Evolutionary conservation across 768 basidiomycete genomes (phyloP), one percentile per base, ranked within the genome.

Genomic region (Lactifluus subvellereus): DNA sequence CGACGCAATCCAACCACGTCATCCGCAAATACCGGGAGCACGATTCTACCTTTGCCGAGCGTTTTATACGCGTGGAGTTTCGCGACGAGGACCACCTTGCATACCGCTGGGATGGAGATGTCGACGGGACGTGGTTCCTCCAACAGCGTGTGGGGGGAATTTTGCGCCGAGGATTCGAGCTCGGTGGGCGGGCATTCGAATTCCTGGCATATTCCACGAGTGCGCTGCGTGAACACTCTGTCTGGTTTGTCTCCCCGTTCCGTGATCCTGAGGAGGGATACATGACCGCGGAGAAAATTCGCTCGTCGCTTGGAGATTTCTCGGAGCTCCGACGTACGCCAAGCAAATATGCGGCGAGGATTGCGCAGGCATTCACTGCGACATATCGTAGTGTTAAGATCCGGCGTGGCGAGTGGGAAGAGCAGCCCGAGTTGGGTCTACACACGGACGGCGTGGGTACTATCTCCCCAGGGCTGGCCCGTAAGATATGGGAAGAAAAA

Each of bases 361-460:
- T 94, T 61, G 86, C 88, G 8, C 91, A 91, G 74, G 88, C 89
- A 0, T 92, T 94, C 69, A 89, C 89, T 0, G 86, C 88, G 2
- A 94, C 92, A 1, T 85, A 89, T 64, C 82, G 85, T 0, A 88
- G 88, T 1, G 83, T 91, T 22, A 72, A 71, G 22, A 83, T 93
- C 54, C 61, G 66, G 8, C 72, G 72, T 2, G 65, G 77, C 50
- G 78, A 93, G 67, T 91, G 91, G 84, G 79, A 84, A 54, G 75
- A 79, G 59, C 79, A 90, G 51, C 69, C 71, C 0, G 91, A 92
- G 70, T 74, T 91, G 11, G 78, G 77, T 63, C 62, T 78, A 27
- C 86, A 85, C 70, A 92, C 91, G 0, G 91, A 94, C 60, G 91
- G 91, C 35, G 83, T 88, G 11, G 91, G 91, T 1, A 90, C 89